Conservation (phyloP, 1,139 yeast genomes). For the Suhomyces yuchorum region DNA sequence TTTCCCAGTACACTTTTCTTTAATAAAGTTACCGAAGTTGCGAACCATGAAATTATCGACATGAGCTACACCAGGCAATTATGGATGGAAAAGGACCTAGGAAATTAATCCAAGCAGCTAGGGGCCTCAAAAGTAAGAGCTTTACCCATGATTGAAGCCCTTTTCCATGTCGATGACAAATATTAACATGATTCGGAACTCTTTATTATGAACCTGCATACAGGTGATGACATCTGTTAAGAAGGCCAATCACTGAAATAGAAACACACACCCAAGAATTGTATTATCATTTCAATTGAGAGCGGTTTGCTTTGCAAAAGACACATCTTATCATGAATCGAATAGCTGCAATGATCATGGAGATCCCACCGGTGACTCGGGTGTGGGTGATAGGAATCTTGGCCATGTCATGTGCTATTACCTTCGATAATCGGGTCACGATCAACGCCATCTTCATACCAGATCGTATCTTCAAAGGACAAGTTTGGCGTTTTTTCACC, state of each 20-base stretch:
- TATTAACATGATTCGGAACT: too few species aligned
- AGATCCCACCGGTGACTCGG: constrained; percentile 38
- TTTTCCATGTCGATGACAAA: too few species aligned
- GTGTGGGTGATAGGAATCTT: constrained; percentile 31
- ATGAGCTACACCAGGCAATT: too few species aligned
- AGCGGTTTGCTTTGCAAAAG: neutral
- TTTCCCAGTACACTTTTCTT: too few species aligned
- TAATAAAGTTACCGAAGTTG: too few species aligned
- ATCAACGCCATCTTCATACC: constrained; percentile 21
- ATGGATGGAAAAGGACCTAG: too few species aligned
- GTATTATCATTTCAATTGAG: neutral
- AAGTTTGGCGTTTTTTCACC: constrained; percentile 44
- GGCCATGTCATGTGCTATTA: constrained; percentile 19
- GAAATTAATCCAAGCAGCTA: too few species aligned
- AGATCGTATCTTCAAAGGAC: constrained; percentile 27
- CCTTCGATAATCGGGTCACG: neutral
- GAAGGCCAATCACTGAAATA: neutral
- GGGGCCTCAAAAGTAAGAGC: too few species aligned
- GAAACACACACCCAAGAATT: neutral
- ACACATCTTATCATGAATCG: constrained; percentile 17
- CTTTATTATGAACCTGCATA: too few species aligned
- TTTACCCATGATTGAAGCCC: too few species aligned
- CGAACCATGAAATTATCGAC: too few species aligned
- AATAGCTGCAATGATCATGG: constrained; percentile 15
- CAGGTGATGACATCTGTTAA: neutral